Base-by-base conservation (phyloP, 75 land plant genomes). In the Pinus albicaulis region DNA sequence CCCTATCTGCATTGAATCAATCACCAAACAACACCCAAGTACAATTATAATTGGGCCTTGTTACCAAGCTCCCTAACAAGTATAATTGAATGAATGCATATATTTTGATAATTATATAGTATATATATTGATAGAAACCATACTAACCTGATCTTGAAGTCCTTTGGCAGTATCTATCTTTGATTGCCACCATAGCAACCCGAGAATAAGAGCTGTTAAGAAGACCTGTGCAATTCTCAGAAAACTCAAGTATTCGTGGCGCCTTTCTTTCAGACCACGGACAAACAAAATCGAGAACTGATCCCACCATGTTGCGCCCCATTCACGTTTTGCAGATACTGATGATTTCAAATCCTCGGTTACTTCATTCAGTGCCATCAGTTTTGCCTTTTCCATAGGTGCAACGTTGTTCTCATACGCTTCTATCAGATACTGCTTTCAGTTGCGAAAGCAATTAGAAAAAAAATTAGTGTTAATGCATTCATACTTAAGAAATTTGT, bases 131-230 rank as follows among this genome's bases (percentile, higher is more conserved):
- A 69, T 69, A 28, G 19, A 28, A 3, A 26, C 15, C 38, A 28
- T 0, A 17, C 25, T 14, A n/a, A 87, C 94, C 83, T 95, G 98
- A 80, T 89, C 94, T 83, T 89, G 81, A 62, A 84, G 76, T 31
- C 83, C 80, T 72, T 76, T 78, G 4, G 83, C 87, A 36, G 85
- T 86, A 13, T 72, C 58, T 69, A 70, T 38, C 38, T 88, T 84
- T 4, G 99, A 92, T 25, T 84, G 87, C 93, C 92, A 96, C 99
- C 99, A 96, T 11, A 96, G 87, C 52, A 82, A 72, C 34, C 98
- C 99, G 24, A 88, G 78, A 57, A 96, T 81, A 19, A 88, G 12
- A 14, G 98, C 90, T 23, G 91, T 89, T 23, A 86, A 53, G 11
- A 89, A 36, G 61, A 92, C 92, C 83, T 96, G 99, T 13, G 85